Evolutionary conservation across 768 basidiomycete genomes (phyloP), one percentile per base, ranked within the genome.

Genomic region (Coprinopsis cinerea): DNA sequence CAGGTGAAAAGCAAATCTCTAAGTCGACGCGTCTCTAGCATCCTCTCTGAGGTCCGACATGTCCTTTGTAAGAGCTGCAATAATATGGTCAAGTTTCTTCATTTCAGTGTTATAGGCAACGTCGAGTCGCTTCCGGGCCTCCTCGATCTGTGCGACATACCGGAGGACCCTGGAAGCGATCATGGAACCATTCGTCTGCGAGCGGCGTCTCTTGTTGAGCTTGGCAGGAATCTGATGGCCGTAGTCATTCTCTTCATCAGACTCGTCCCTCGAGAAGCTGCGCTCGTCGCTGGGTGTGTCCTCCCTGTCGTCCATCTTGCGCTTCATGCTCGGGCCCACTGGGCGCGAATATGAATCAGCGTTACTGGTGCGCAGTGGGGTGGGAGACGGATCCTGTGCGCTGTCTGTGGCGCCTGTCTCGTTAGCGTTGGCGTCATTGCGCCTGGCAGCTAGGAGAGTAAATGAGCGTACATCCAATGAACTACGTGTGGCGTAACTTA

Each of bases 161-260:
- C 67, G 68, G 36, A 65, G 48, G 18, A 69, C 59, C 40, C 63
- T 65, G 17, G 65, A 49, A 28, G 65, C 61, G 48, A 57, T 59
- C 32, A 53, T 59, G 37, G 52, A 63, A 59, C 64, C 67, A 57
- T 63, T 67, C 53, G 25, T 23, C 17, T 18, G 22, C 9, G 54
- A 54, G 42, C 63, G 62, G 50, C 61, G 68, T 61, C 64, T 65
- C 58, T 65, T 67, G 54, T 59, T 63, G 48, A 61, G 48, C 57
- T 59, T 64, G 30, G 60, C 55, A 41, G 61, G 57, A 25, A 57
- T 55, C 23, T 64, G 57, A 46, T 60, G 61, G 35, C 63, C 66
- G 17, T 70, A 65, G n/a, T 65, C 64, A 34, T 66, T 59, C 35
- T 65, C 64, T n/a, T 69, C 62, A n/a, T 65, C 69, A 9, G 61